phyloP scores from a whole-genome alignment of 306 rosid genomes.

The Quercus rubra region DNA sequence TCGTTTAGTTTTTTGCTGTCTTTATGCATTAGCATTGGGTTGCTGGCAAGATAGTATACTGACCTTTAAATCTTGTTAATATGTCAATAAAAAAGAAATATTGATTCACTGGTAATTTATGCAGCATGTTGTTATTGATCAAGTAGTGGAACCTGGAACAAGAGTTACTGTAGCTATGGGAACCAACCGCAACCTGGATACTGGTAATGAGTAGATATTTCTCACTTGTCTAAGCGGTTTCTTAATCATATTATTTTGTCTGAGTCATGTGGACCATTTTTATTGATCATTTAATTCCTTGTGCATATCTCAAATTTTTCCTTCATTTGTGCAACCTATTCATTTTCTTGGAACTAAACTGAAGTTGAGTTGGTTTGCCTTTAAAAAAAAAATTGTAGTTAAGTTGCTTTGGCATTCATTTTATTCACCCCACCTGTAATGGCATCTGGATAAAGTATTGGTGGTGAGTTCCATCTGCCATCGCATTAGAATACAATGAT shows the following conservation, averaged over 20 bases:
- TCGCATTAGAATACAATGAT: background rate
- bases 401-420: background rate
- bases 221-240: constrained; percentile 13
- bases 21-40: background rate
- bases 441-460: background rate
- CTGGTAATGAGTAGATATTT: constrained; percentile 41
- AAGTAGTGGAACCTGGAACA: constrained; percentile 69
- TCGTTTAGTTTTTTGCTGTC: background rate
- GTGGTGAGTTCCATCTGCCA: background rate
- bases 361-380: background rate
- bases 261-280: background rate
- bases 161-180: constrained; percentile 99
- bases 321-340: background rate
- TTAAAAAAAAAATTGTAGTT: no score
- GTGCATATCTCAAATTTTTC: background rate
- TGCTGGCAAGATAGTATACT: background rate
- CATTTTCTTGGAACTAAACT: background rate
- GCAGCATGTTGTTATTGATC: constrained; percentile 74
- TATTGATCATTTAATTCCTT: background rate
- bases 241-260: background rate
- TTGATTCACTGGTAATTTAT: constrained; percentile 17
- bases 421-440: background rate
- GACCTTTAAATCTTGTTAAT: background rate
- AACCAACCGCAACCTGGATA: constrained; percentile 66
- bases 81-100: background rate